phyloP scores from a whole-genome alignment of 495 filamentous ascomycete genomes.

The Talaromyces trachyspermus region DNA sequence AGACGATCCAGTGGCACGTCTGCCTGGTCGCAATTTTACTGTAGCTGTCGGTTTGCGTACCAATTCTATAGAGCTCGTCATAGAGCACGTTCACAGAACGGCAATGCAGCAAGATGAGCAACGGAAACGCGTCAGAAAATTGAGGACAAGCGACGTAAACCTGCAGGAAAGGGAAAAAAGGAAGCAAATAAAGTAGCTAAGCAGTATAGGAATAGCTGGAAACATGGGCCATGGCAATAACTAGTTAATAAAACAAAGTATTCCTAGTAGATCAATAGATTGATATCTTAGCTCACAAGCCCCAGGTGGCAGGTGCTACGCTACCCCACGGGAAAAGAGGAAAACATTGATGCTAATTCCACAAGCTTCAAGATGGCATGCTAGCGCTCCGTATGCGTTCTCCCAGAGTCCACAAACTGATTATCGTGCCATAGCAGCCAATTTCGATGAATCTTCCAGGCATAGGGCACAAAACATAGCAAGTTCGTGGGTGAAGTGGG shows the following conservation, averaged over 20 bases:
- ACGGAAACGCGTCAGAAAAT: neutral
- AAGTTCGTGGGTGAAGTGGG: too few relatives aligned
- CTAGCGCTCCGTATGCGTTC: too few relatives aligned
- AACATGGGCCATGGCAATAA: too few relatives aligned
- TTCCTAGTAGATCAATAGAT: slow-evolving; percentile 2
- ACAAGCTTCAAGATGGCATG: neutral
- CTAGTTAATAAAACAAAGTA: too few relatives aligned
- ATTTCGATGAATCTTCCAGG: too few relatives aligned
- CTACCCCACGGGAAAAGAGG: slow-evolving; percentile 1
- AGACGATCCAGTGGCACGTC: slow-evolving; percentile 2
- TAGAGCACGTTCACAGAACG: neutral
- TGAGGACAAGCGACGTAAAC: neutral
- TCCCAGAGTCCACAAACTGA: too few relatives aligned
- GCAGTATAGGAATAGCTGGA: too few relatives aligned
- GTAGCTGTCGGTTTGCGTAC: neutral
- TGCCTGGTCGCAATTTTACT: neutral
- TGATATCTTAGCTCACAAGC: slow-evolving; percentile 3
- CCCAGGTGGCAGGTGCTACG: neutral
- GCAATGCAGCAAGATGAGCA: neutral
- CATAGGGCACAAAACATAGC: too few relatives aligned
- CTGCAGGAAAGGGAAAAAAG: slow-evolving; percentile 2
- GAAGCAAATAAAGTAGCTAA: slow-evolving; percentile 1
- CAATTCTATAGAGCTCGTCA: neutral
- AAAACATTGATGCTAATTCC: slow-evolving; percentile 4
- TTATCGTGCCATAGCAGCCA: too few relatives aligned